Evolutionary conservation across 2,329 filamentous ascomycete species (phyloP), one percentile per base, ranked within the genome.

Genomic region (Monosporascus sp.): DNA sequence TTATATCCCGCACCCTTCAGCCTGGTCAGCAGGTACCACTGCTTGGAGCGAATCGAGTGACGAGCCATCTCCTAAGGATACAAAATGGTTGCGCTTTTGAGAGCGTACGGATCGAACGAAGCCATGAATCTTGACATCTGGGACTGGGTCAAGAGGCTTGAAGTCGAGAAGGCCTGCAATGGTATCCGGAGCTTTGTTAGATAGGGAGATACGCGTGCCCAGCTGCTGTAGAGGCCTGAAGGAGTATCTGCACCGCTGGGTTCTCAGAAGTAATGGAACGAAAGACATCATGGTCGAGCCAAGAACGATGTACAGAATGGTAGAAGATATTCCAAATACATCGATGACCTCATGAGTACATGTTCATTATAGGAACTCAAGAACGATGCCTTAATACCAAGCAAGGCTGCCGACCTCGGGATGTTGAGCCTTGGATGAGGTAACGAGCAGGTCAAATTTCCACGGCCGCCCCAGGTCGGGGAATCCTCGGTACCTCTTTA

Each of bases 21-120:
- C 85, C 65, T 90, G 78, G 47, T 81, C 77, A 58, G 88, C 86
- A 51, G 83, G 83, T 60, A 96, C 74, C 47, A 96, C 84, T 46
- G 87, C 90, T 73, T 99, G 94, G 51, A 97, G 70, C 27, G 89
- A 78, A 56, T 85, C 77, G 60, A 89, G 76, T 42, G 88, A 90
- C 14, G 91, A 95, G 45, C 94, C 94, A 75, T 99, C 94, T 11
- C 87, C 86, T 50, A 97, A 77, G 54, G 90, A 83, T 50, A 92
- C 86, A 72, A 99, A 97, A 5, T 88, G 85, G 54, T 88, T 78
- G 22, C 81, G 81, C 69, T 97, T 96, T 76, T 95, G 91, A 68
- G 90, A 89, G 57, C 93, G 82, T 55, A 96, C 85, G 4, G 90
- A 93, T 57, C 89, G 83, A 51, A 97, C 80, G 74, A 88, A 93